Evolutionary conservation across 495 filamentous ascomycete species (phyloP).

Genomic region (Cetradonia linearis): DNA sequence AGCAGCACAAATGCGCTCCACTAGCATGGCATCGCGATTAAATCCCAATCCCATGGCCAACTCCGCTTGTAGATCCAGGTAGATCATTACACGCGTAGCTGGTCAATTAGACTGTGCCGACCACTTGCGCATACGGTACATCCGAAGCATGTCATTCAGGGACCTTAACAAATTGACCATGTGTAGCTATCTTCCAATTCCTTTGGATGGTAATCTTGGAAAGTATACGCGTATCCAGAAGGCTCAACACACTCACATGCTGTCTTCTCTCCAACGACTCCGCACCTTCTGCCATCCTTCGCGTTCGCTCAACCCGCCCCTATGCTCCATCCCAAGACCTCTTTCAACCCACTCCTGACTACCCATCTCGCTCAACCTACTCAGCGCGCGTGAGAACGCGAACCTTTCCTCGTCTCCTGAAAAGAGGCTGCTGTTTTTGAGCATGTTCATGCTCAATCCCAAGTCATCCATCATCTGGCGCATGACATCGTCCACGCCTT

Average conservation of each 20-base stretch:
- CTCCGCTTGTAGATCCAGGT: not conserved
- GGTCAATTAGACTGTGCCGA: not conserved
- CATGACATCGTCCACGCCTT: slow-evolving; percentile 70
- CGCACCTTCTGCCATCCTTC: slow-evolving; percentile 56
- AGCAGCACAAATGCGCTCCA: not conserved
- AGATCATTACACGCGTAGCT: not conserved
- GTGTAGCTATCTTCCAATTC: not conserved
- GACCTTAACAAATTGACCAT: not conserved
- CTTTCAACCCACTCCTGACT: slow-evolving; percentile 90
- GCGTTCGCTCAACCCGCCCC: slow-evolving; percentile 50
- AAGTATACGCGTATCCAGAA: not conserved
- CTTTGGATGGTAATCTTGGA: not conserved
- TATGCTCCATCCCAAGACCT: slow-evolving; percentile 55
- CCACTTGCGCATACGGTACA: not conserved
- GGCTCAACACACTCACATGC: slow-evolving; percentile 41
- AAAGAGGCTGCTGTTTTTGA: slow-evolving; percentile 82
- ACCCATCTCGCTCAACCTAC: slow-evolving; percentile 82
- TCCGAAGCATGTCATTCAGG: not conserved
- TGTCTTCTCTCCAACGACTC: slow-evolving; percentile 62
- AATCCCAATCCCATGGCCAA: not conserved
- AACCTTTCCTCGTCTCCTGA: slow-evolving; percentile 94
- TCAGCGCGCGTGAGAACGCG: slow-evolving; percentile 84
- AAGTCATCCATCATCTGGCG: slow-evolving; percentile 88
- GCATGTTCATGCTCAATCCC: slow-evolving; percentile 70
- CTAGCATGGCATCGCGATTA: not conserved